These are phyloP conservation scores for Paramecium tetraurelia DNA, from an alignment of 73 alveolate species.

Conservation along the genomic window DNA sequence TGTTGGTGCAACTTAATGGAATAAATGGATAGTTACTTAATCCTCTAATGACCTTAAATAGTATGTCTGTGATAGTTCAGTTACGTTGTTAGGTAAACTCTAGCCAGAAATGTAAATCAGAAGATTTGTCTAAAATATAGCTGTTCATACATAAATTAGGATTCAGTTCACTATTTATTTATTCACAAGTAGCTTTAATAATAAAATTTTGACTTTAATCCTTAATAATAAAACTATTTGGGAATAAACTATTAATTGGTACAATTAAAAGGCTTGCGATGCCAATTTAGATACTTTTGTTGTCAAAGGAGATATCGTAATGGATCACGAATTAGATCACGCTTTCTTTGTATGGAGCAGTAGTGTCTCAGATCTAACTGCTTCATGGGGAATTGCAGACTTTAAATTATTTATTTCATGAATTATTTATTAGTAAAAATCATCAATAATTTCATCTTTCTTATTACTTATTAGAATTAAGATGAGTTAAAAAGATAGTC, in stretches of 20 bases:
- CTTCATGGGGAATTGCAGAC: background rate
- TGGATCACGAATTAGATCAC: background rate
- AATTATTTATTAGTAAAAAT: background rate
- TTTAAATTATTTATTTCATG: background rate
- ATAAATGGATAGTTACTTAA: background rate
- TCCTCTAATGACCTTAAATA: background rate
- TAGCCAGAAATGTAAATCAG: background rate
- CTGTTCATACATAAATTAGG: background rate
- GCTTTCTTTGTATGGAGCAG: background rate
- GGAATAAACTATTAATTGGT: background rate
- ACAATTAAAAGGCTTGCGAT: background rate
- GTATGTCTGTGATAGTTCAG: background rate
- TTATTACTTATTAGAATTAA: background rate
- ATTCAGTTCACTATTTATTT: background rate
- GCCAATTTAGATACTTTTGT: background rate
- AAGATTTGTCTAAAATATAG: background rate
- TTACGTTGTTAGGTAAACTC: background rate
- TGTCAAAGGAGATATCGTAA: background rate
- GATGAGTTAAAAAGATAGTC: too few relatives aligned
- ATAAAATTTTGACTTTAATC: background rate
- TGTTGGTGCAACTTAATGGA: background rate
- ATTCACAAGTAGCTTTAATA: background rate
- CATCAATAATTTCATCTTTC: background rate
- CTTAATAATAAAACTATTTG: background rate
- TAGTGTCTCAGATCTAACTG: background rate